These are phyloP conservation scores for Lindgomyces ingoldianus DNA, from an alignment of 495 filamentous ascomycete genomes.

Conservation along the genomic window DNA sequence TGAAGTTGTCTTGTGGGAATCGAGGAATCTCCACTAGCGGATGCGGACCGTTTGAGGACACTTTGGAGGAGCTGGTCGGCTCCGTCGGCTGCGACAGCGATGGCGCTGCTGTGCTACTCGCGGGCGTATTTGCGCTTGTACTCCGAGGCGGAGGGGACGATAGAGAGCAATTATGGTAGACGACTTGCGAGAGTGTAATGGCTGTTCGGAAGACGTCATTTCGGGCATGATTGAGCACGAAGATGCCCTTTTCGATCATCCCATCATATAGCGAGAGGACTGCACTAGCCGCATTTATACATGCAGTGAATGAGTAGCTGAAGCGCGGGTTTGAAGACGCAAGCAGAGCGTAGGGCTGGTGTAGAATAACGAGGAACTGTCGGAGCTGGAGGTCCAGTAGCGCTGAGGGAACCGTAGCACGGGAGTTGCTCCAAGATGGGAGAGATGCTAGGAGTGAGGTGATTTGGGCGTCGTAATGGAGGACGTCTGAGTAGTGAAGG, in stretches of 20 bases:
- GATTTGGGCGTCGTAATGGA: conserved; percentile 29
- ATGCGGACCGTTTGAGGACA: background rate
- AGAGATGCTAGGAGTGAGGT: conserved; percentile 11
- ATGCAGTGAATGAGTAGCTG: conserved; percentile 26
- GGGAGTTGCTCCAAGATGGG: conserved; percentile 20
- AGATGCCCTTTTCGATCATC: background rate
- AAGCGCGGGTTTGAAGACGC: conserved; percentile 23
- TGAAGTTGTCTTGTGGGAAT: conserved; percentile 19
- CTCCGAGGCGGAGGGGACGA: background rate
- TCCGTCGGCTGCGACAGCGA: background rate
- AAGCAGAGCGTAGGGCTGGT: conserved; percentile 28
- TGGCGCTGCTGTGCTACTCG: background rate
- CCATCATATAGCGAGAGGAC: conserved; percentile 10
- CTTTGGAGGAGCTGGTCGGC: background rate
- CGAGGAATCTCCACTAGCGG: background rate
- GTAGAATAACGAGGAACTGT: conserved; percentile 30
- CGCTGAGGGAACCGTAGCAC: background rate
- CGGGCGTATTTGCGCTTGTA: background rate
- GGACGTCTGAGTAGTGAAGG: conserved; percentile 29
- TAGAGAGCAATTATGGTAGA: conserved; percentile 19
- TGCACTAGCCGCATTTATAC: conserved; percentile 15
- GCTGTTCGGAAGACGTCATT: conserved; percentile 30
- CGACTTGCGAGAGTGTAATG: conserved; percentile 14
- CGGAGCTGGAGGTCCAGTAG: conserved; percentile 35
- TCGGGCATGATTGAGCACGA: conserved; percentile 17